These are phyloP conservation scores for Penicillium olsonii DNA, from an alignment of 2,329 filamentous ascomycete genomes.

Conservation along the genomic window DNA sequence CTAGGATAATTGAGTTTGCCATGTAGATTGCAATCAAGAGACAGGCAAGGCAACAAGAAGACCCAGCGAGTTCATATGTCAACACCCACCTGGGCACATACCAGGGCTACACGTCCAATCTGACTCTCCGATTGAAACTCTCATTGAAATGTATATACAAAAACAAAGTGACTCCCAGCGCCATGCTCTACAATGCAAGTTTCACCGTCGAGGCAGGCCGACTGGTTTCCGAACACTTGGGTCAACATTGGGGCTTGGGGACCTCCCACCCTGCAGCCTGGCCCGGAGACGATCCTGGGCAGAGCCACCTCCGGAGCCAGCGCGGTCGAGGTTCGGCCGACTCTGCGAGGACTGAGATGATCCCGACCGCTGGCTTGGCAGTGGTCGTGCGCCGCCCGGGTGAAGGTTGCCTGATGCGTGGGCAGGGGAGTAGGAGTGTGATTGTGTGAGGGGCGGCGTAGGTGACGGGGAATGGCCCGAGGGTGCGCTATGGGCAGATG, in stretches of 20 bases:
- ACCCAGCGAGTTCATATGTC: no score
- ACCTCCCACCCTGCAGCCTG: slow-evolving; percentile 64
- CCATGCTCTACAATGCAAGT: slow-evolving; percentile 22
- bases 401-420: slow-evolving; percentile 23
- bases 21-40: neutral
- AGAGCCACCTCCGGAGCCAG: slow-evolving; percentile 31
- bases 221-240: slow-evolving; percentile 36
- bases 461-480: slow-evolving; percentile 21
- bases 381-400: slow-evolving; percentile 53
- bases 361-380: slow-evolving; percentile 72
- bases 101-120: neutral
- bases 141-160: slow-evolving; percentile 7
- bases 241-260: slow-evolving; percentile 37
- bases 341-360: slow-evolving; percentile 66
- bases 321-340: slow-evolving; percentile 33
- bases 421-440: slow-evolving; percentile 29
- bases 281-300: slow-evolving; percentile 84
- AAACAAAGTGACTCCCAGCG: slow-evolving; percentile 17
- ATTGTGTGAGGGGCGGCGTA: neutral
- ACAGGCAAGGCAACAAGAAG: no score
- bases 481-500: slow-evolving; percentile 25
- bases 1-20: no score
- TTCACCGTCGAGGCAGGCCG: slow-evolving; percentile 23
- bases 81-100: no score
- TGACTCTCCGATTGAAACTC: neutral